phyloP scores from a whole-genome alignment of 2,329 filamentous ascomycete genomes.

The Talaromyces amestolkiae region DNA sequence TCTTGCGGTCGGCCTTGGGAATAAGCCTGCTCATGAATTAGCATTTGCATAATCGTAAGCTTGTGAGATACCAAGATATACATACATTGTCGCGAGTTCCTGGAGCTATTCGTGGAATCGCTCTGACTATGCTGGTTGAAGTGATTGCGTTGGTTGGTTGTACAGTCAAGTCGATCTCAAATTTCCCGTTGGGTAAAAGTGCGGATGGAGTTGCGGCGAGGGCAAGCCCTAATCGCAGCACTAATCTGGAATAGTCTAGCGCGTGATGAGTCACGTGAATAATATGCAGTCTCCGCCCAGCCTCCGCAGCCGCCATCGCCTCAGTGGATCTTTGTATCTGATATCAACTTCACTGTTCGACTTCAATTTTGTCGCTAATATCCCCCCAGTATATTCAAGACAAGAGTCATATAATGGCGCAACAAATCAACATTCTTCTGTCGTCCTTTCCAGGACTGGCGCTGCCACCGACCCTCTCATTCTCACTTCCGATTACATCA shows the following conservation, averaged over 20 bases:
- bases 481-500: constrained; percentile 67
- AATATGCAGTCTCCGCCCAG: neutral
- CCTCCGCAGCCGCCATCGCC: constrained; percentile 2
- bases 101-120: constrained; percentile 54
- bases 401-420: constrained; percentile 48
- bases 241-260: neutral
- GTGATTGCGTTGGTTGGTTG: constrained; percentile 35
- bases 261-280: constrained; percentile 4
- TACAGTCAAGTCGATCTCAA: constrained; percentile 22
- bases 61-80: neutral
- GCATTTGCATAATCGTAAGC: neutral
- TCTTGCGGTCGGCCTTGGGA: constrained; percentile 99
- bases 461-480: constrained; percentile 75
- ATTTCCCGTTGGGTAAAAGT: constrained; percentile 33
- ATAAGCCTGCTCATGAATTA: constrained; percentile 69
- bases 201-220: constrained; percentile 26
- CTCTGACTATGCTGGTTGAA: constrained; percentile 46
- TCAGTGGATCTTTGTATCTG: neutral
- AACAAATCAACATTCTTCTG: constrained; percentile 74
- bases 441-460: constrained; percentile 80
- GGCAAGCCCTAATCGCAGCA: constrained; percentile 18
- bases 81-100: constrained; percentile 54
- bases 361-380: neutral
- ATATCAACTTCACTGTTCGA: neutral
- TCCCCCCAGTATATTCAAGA: neutral